Percentiles rank a stretch among this genome's conserved stretches.
phyloP scores from a whole-genome alignment of 2,329 filamentous ascomycete species.

The Fusarium veterinarium region DNA sequence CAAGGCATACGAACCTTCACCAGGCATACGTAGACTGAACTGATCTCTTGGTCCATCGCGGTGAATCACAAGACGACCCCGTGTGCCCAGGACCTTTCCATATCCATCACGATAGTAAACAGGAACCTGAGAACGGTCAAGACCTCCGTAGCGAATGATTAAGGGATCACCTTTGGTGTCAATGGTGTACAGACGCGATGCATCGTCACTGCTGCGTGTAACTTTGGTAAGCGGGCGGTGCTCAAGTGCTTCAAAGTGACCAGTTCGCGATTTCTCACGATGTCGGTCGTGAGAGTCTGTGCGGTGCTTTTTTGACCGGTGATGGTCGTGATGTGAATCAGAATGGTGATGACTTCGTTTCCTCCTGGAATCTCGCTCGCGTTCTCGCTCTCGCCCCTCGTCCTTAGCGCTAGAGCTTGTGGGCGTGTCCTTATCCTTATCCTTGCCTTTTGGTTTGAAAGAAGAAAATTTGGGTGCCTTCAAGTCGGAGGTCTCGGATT shows the following conservation, averaged over 20 bases:
- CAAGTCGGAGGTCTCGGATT: conserved; percentile 25
- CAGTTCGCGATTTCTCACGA: conserved; percentile 13
- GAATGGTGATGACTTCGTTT: conserved; percentile 38
- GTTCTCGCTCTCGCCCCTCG: conserved; percentile 37
- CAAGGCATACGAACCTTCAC: conserved; percentile 50
- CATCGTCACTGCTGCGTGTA: conserved; percentile 11
- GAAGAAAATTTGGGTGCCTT: conserved; percentile 76
- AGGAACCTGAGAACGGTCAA: conserved; percentile 79
- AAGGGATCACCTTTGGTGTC: conserved; percentile 83
- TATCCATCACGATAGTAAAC: conserved; percentile 75
- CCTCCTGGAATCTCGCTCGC: conserved; percentile 32
- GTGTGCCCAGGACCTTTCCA: conserved; percentile 77
- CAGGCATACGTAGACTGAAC: conserved; percentile 61
- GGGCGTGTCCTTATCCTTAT: conserved; percentile 49
- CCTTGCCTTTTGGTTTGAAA: conserved; percentile 65
- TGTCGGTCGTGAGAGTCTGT: conserved; percentile 26
- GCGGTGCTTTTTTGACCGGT: conserved; percentile 31
- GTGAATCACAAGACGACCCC: conserved; percentile 72
- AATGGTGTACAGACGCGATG: conserved; percentile 62
- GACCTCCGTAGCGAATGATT: conserved; percentile 78
- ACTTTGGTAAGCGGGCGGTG: conserved; percentile 9
- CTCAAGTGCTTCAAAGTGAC: conserved; percentile 12
- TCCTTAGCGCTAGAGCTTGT: conserved; percentile 26
- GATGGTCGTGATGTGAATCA: conserved; percentile 29
- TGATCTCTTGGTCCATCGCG: conserved; percentile 68